A percentile compares a stretch with the other conserved stretches of the same genome.
phyloP scores from a whole-genome alignment of 208 protist species.

The Trypanosoma melophagium region DNA sequence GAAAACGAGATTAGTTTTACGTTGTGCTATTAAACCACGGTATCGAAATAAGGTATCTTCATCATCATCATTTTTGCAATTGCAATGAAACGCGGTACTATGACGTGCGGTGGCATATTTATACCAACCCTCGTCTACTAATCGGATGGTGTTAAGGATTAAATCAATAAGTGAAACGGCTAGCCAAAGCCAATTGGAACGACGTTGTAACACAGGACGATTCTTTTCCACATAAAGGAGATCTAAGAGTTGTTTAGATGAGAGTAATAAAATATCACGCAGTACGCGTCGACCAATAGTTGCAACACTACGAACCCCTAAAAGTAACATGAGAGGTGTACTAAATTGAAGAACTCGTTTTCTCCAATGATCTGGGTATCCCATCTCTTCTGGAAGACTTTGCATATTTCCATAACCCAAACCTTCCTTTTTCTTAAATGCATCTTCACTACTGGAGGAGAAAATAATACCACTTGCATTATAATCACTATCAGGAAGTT shows the following conservation, averaged over 20 bases:
- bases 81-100: slow-evolving; percentile 57
- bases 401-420: neutral
- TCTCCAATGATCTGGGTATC: slow-evolving; percentile 47
- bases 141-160: slow-evolving; percentile 71
- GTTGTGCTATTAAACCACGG: slow-evolving; percentile 55
- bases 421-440: neutral
- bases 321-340: slow-evolving; percentile 60
- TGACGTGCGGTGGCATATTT: slow-evolving; percentile 71
- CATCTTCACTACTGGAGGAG: slow-evolving; percentile 1
- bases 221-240: slow-evolving; percentile 54
- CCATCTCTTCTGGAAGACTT: slow-evolving; percentile 43
- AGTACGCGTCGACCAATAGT: slow-evolving; percentile 68
- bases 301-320: slow-evolving; percentile 67
- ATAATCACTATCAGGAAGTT: neutral
- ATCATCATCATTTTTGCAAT: slow-evolving; percentile 47
- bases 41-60: slow-evolving; percentile 43
- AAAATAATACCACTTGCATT: slow-evolving; percentile 21
- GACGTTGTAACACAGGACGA: slow-evolving; percentile 45
- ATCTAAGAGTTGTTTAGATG: slow-evolving; percentile 61
- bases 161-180: slow-evolving; percentile 71
- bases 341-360: slow-evolving; percentile 60
- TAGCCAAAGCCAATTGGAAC: slow-evolving; percentile 72
- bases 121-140: slow-evolving; percentile 64
- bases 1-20: slow-evolving; percentile 70
- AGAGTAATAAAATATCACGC: slow-evolving; percentile 70